Evolutionary conservation across 1,284 basidiomycete genomes (phyloP), one percentile per base, ranked within the genome.

Genomic region (Cutaneotrichosporon cyanovorans): DNA sequence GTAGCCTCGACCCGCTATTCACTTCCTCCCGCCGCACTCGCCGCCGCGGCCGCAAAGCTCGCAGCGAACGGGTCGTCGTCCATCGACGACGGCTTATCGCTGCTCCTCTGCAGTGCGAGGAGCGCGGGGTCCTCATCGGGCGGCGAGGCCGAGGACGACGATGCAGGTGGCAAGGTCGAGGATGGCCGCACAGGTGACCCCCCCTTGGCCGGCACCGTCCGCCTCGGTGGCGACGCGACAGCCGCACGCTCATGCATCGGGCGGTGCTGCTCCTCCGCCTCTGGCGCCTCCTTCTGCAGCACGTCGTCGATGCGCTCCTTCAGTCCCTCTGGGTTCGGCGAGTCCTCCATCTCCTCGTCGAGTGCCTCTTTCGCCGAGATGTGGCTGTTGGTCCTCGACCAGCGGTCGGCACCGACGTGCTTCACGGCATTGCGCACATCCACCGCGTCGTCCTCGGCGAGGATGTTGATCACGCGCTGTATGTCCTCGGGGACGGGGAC

Each of bases 261-360:
- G 1, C 37, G 15, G 10, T 44, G 19, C 31, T 42, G 23, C 8
- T 28, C 12, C 16, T 23, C 34, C 25, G 11, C 37, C 11, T 46
- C 15, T 1, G 15, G 21, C 15, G 38, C 7, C 22, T 39, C 22
- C 5, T 18, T 38, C 9, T 39, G 12, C 15, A 53, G 42, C 63
- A 43, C 58, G 82, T 87, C 83, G 80, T 81, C 82, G 4, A 92
- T 84, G 4, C 84, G 54, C 1, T 74, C 57, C 59, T 88, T 84
- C 56, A 89, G 89, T 63, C 83, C 80, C 59, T 80, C 83, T 61
- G 89, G 68, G 15, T 87, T 87, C 41, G 79, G 75, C 8, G 80
- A 78, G 63, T 87, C 87, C 11, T 84, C 84, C 18, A 19, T 20
- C 18, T 22, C 33, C 8, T 38, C 23, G 18, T 19, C 37, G 12